Evolutionary conservation across 805 yeast genomes (phyloP).

Genomic region (Phaffomyces thermotolerans): DNA sequence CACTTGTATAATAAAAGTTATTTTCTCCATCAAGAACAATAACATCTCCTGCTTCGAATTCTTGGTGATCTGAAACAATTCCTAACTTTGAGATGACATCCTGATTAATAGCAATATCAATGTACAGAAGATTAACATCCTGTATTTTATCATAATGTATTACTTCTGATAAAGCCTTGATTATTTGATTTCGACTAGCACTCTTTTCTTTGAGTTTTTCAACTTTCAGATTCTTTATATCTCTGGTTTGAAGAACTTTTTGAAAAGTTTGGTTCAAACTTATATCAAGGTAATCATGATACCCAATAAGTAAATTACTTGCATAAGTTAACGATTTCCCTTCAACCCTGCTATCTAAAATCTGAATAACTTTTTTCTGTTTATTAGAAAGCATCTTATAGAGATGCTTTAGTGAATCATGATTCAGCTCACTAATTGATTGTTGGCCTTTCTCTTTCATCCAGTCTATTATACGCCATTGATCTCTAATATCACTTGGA

Average conservation of each 20-base stretch:
- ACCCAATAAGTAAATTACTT: constrained; percentile 13
- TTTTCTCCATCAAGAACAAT: constrained; percentile 40
- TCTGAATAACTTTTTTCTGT: constrained; percentile 14
- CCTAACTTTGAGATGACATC: background rate
- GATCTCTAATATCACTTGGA: constrained; percentile 54
- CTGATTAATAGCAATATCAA: constrained; percentile 34
- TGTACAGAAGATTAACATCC: constrained; percentile 38
- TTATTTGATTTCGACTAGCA: constrained; percentile 27
- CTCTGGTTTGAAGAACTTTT: constrained; percentile 32
- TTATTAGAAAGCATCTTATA: background rate
- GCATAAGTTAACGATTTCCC: constrained; percentile 22
- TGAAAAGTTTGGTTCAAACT: constrained; percentile 31
- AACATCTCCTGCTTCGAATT: constrained; percentile 42
- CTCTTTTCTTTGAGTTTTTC: constrained; percentile 38
- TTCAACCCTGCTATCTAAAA: constrained; percentile 5
- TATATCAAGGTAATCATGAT: constrained; percentile 36
- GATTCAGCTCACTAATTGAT: constrained; percentile 42
- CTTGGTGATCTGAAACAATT: background rate
- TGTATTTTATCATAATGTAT: constrained; percentile 39
- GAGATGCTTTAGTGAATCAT: background rate
- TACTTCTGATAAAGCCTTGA: constrained; percentile 41
- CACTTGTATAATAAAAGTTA: constrained; percentile 28
- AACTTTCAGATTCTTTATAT: constrained; percentile 37
- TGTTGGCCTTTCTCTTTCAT: constrained; percentile 41
- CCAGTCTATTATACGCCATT: constrained; percentile 41